Conservation (phyloP, 164 flowering plant species). For the Malania oleifera region DNA sequence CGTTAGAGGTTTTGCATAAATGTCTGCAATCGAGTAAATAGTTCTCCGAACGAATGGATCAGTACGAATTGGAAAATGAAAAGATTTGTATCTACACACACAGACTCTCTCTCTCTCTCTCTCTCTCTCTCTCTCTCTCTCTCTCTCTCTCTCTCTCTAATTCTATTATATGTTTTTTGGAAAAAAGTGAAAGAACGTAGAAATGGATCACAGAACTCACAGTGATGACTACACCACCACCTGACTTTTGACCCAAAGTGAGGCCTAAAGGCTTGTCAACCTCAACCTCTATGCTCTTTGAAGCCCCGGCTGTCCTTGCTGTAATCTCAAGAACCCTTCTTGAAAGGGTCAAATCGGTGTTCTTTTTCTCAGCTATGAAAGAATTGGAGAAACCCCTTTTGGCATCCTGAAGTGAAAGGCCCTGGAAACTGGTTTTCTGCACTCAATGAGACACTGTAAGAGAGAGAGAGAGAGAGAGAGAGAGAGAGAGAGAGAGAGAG, state of each 20-base stretch:
- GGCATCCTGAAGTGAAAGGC: constrained; percentile 57
- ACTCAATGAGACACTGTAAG: not conserved
- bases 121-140: not conserved
- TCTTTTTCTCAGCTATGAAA: constrained; percentile 24
- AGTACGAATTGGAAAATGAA: too few relatives aligned
- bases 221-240: constrained; percentile 88
- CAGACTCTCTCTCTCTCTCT: too few relatives aligned
- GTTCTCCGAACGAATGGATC: too few relatives aligned
- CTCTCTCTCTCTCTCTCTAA: not conserved
- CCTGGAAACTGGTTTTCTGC: constrained; percentile 68
- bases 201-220: constrained; percentile 34
- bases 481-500: not conserved
- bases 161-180: not conserved
- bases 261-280: constrained; percentile 96
- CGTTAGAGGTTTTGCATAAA: too few relatives aligned
- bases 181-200: not conserved
- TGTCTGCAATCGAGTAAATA: too few relatives aligned
- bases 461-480: not conserved
- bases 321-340: constrained; percentile 40
- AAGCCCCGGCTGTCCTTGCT: constrained; percentile 74
- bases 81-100: too few relatives aligned
- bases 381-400: constrained; percentile 43
- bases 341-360: constrained; percentile 8
- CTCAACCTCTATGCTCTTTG: constrained; percentile 90
- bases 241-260: constrained; percentile 80